Evolutionary conservation across 2,329 filamentous ascomycete species (phyloP).

Genomic region (Fusarium lyarnte): DNA sequence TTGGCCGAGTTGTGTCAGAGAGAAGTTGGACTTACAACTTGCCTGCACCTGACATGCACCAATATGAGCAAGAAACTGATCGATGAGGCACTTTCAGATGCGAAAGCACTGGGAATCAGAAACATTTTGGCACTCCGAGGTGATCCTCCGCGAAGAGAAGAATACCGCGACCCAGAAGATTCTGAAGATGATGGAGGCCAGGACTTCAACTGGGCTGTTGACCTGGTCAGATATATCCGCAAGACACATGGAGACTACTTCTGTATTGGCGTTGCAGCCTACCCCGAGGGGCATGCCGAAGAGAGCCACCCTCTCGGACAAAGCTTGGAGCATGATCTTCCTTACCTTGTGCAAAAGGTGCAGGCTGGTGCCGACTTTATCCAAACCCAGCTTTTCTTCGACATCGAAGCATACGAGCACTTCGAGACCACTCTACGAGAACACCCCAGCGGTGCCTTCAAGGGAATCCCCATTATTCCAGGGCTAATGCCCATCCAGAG

Average conservation of each 20-base stretch:
- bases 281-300: slow-evolving; percentile 94
- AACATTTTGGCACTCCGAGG: slow-evolving; percentile 94
- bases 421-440: slow-evolving; percentile 82
- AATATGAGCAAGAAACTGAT: slow-evolving; percentile 92
- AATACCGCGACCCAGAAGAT: slow-evolving; percentile 75
- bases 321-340: slow-evolving; percentile 81
- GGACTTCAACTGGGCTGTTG: slow-evolving; percentile 88
- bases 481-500: slow-evolving; percentile 98
- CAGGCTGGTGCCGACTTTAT: slow-evolving; percentile 95
- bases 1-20: slow-evolving; percentile 95
- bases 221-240: slow-evolving; percentile 89
- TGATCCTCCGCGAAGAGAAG: slow-evolving; percentile 88
- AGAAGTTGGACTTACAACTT: slow-evolving; percentile 91
- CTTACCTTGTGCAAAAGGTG: slow-evolving; percentile 90
- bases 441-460: slow-evolving; percentile 87
- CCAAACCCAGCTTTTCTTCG: slow-evolving; percentile 98
- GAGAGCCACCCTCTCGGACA: slow-evolving; percentile 81
- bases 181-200: slow-evolving; percentile 71
- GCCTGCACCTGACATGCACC: slow-evolving; percentile 95
- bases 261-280: slow-evolving; percentile 92
- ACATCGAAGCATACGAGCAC: slow-evolving; percentile 80
- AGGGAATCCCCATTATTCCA: slow-evolving; percentile 87
- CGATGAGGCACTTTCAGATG: slow-evolving; percentile 89
- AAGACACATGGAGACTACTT: slow-evolving; percentile 92
- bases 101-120: slow-evolving; percentile 87